Evolutionary conservation across 2,329 filamentous ascomycete species (phyloP).

Genomic region (Didymella keratinophila): DNA sequence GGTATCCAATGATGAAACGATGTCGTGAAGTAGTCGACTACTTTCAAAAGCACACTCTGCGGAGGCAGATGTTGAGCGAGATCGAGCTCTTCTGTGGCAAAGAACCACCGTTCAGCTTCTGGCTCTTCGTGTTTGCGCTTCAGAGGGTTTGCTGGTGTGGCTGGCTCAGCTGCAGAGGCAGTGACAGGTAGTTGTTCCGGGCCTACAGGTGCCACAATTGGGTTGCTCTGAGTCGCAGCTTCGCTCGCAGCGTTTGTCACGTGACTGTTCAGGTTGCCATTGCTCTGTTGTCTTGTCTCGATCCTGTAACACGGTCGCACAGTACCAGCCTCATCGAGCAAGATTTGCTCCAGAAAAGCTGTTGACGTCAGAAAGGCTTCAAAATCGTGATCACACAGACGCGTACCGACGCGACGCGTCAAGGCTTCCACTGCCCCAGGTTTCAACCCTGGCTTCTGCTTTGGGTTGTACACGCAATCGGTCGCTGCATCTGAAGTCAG

Average conservation of each 20-base stretch:
- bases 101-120: slow-evolving; percentile 25
- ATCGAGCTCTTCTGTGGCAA: slow-evolving; percentile 32
- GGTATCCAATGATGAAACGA: slow-evolving; percentile 50
- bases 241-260: slow-evolving; percentile 2
- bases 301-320: slow-evolving; percentile 33
- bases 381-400: not conserved
- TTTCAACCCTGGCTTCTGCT: slow-evolving; percentile 47
- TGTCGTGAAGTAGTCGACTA: slow-evolving; percentile 42
- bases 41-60: slow-evolving; percentile 36
- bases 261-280: not conserved
- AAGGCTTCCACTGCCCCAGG: slow-evolving; percentile 46
- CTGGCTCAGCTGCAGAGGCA: not conserved
- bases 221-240: slow-evolving; percentile 7
- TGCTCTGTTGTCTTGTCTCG: slow-evolving; percentile 2
- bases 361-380: slow-evolving; percentile 20
- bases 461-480: slow-evolving; percentile 42
- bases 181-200: not conserved
- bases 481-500: slow-evolving; percentile 33
- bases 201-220: not conserved
- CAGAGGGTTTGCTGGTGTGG: slow-evolving; percentile 21
- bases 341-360: slow-evolving; percentile 44
- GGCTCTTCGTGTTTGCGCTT: slow-evolving; percentile 38
- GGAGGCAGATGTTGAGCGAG: slow-evolving; percentile 39
- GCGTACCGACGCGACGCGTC: slow-evolving; percentile 44
- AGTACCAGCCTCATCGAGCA: slow-evolving; percentile 40